A percentile compares a stretch with the other conserved stretches of the same genome.
Evolutionary conservation across 371 early-diverging fungal genomes (phyloP).

Genomic region (Dinochytrium kinnereticum): DNA sequence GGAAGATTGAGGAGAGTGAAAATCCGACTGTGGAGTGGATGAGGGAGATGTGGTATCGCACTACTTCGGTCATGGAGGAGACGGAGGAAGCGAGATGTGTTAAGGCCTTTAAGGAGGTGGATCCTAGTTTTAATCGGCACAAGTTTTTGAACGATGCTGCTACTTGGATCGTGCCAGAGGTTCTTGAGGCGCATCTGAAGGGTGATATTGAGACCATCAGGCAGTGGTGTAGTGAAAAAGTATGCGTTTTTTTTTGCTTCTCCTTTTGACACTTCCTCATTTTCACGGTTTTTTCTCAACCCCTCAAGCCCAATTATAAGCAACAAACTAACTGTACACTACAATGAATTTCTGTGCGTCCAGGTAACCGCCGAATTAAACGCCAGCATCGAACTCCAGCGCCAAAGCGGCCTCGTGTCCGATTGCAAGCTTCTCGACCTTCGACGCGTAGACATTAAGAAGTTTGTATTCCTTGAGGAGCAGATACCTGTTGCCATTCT

Average conservation of each 20-base stretch:
- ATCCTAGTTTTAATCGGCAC: constrained; percentile 87
- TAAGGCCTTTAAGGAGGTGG: constrained; percentile 77
- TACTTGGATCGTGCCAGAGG: constrained; percentile 93
- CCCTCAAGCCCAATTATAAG: background rate
- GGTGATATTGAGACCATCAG: constrained; percentile 83
- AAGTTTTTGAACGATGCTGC: constrained; percentile 87
- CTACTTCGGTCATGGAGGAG: constrained; percentile 83
- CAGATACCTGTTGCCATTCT: constrained; percentile 86
- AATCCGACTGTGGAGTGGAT: constrained; percentile 83
- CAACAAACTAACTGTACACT: too few species aligned
- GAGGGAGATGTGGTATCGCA: constrained; percentile 64
- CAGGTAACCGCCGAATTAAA: constrained; percentile 88
- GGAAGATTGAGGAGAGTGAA: constrained; percentile 88
- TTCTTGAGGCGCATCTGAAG: constrained; percentile 92
- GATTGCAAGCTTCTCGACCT: constrained; percentile 94
- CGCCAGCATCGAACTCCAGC: constrained; percentile 84
- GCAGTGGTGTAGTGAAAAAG: constrained; percentile 92
- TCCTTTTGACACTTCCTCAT: constrained; percentile 6
- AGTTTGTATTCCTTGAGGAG: constrained; percentile 89
- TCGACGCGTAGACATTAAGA: constrained; percentile 82
- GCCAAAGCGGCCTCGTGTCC: constrained; percentile 83
- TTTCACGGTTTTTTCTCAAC: background rate
- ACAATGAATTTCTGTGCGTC: too few species aligned
- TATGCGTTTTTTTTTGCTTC: constrained; percentile 3
- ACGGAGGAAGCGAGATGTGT: constrained; percentile 94